A percentile compares a stretch with the other conserved stretches of the same genome.
These are phyloP conservation scores for Plasmodiophora brassicae DNA, from an alignment of 208 protist genomes.

Conservation along the genomic window DNA sequence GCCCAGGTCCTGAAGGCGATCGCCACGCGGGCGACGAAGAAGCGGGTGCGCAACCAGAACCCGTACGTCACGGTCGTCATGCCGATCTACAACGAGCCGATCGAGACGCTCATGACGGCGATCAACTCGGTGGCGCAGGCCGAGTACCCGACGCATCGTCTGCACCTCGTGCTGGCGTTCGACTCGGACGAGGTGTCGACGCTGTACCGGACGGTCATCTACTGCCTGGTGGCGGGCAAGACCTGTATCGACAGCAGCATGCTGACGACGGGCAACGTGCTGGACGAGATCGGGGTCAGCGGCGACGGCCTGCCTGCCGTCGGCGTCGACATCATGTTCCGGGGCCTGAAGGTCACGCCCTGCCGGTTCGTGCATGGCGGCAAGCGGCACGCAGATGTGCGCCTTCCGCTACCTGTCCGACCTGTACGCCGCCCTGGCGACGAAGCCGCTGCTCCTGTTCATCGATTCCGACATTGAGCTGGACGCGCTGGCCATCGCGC, in stretches of 20 bases:
- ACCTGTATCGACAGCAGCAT: neutral
- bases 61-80: constrained; percentile 24
- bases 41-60: no score
- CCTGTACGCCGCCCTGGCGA: neutral
- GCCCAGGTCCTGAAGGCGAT: neutral
- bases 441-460: constrained; percentile 15
- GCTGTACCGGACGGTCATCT: neutral
- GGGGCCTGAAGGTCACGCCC: constrained; percentile 5
- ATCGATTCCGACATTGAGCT: constrained; percentile 14
- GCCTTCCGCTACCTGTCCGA: constrained; percentile 3
- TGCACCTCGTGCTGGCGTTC: constrained; percentile 18
- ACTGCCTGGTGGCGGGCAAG: neutral
- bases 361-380: constrained; percentile 13
- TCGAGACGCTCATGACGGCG: constrained; percentile 15
- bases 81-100: constrained; percentile 27
- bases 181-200: neutral
- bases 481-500: neutral
- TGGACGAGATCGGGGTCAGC: constrained; percentile 18
- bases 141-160: neutral
- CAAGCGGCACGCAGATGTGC: constrained; percentile 31
- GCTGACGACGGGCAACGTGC: neutral
- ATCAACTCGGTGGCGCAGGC: neutral
- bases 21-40: neutral
- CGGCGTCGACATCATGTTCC: constrained; percentile 23
- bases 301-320: neutral